Base-by-base conservation (phyloP, 345 rosid genomes). In the Euphorbia pulcherrima region DNA sequence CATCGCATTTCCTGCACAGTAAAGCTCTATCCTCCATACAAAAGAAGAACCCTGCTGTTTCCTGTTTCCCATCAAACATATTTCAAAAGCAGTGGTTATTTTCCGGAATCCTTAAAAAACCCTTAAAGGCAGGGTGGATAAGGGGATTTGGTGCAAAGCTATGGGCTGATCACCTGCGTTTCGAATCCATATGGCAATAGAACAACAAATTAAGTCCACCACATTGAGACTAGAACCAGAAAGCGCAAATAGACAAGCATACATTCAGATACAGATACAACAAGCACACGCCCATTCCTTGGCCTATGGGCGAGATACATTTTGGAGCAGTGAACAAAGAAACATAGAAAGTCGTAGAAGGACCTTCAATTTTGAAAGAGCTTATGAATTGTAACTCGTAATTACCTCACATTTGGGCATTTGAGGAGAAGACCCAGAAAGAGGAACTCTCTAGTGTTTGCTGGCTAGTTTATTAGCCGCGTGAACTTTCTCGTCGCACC, bases 401-500 rank as follows among this genome's bases (percentile, higher is more conserved):
- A 58, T 1, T 30, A 88, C 99, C 97, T 94, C 99, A 37, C 99
- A 94, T 74, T 86, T 91, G 54, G 99, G 97, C 67, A 88, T 77
- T 56, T 86, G 94, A n/a, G 90, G 75, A 53, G 92, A 70, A 46
- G 95, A 84, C 41, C 63, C 56, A 55, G 88, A 81, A 50, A 94
- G 89, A 50, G 96, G 92, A 41, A 91, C 92, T 58, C 99, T 82
- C 84, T 89, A 92, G 73, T 94, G 99, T 83, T 94, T 94, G 71
- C 88, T 85, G 8, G 99, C 99, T 30, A 94, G 88, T 90, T 94
- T 94, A 79, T 91, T 94, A 30, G 96, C 96, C 0, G 96, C 97
- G 74, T 94, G 99, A 20, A 94, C 73, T 77, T 91, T 86, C 75
- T 87, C 88, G 39, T 94, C 99, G 62, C 99, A 94, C 14, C 78